These are phyloP conservation scores for Aspergillus sp. DNA, from an alignment of 2,329 filamentous ascomycete species.

Conservation along the genomic window DNA sequence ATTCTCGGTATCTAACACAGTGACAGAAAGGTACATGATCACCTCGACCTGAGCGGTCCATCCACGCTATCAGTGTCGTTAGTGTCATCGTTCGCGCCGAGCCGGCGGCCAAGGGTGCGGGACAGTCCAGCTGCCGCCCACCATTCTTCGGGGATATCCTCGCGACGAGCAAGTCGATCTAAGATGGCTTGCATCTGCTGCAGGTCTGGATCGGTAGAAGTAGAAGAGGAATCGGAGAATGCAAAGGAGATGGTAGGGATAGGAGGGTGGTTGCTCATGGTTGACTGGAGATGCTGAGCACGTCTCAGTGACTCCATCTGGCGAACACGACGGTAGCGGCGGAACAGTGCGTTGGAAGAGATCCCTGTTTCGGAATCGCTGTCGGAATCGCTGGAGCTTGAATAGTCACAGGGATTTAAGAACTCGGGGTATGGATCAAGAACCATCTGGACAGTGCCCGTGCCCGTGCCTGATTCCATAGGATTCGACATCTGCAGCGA, in stretches of 20 bases:
- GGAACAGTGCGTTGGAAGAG: constrained; percentile 21
- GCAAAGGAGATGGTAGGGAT: constrained; percentile 37
- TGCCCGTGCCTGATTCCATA: constrained; percentile 20
- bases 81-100: constrained; percentile 28
- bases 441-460: constrained; percentile 29
- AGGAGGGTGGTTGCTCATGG: constrained; percentile 37
- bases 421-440: constrained; percentile 39
- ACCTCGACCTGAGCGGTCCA: constrained; percentile 18
- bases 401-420: constrained; percentile 42
- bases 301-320: constrained; percentile 26
- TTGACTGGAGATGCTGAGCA: constrained; percentile 30
- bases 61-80: constrained; percentile 25
- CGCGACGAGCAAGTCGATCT: constrained; percentile 66
- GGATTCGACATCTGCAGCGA: constrained; percentile 46
- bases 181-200: constrained; percentile 73
- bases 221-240: constrained; percentile 29
- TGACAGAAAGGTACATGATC: constrained; percentile 11
- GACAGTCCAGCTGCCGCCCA: constrained; percentile 72
- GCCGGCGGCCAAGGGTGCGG: constrained; percentile 50
- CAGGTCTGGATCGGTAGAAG: constrained; percentile 44
- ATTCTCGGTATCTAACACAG: constrained; percentile 17
- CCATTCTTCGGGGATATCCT: constrained; percentile 81
- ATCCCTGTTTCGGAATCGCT: constrained; percentile 35
- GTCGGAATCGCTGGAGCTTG: constrained; percentile 38
- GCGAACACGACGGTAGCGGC: constrained; percentile 22